These are phyloP conservation scores for Fusarium globosum DNA, from an alignment of 2,329 filamentous ascomycete genomes.

Conservation along the genomic window DNA sequence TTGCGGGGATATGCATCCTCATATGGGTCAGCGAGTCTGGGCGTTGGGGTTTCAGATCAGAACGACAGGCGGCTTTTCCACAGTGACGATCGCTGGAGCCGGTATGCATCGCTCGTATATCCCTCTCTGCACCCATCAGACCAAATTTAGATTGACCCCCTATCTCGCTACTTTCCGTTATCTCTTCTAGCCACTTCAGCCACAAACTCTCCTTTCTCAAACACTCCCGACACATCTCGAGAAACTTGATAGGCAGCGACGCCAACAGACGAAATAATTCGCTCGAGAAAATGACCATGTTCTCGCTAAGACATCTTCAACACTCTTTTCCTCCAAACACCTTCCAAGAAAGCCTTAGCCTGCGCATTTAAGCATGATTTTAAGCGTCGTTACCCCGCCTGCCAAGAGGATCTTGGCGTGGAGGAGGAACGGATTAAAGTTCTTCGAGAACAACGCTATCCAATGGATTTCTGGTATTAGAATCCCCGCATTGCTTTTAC, in stretches of 20 bases:
- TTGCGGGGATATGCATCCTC: background rate
- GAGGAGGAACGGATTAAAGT: background rate
- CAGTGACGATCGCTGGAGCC: too few relatives aligned
- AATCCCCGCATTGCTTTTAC: background rate
- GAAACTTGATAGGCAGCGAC: background rate
- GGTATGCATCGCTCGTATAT: background rate
- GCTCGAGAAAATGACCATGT: background rate
- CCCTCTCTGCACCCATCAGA: too few relatives aligned
- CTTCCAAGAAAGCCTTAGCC: constrained; percentile 3
- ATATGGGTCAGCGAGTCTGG: background rate
- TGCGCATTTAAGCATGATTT: constrained; percentile 18
- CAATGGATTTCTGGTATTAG: background rate
- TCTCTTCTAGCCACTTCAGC: background rate
- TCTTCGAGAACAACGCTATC: background rate
- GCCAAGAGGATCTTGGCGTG: constrained; percentile 7
- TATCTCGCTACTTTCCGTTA: background rate
- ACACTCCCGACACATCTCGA: background rate
- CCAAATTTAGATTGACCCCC: too few relatives aligned
- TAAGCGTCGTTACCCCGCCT: constrained; percentile 14
- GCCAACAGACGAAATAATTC: background rate
- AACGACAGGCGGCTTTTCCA: background rate
- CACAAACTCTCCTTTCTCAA: background rate
- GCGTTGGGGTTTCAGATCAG: background rate
- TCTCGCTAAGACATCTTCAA: background rate
- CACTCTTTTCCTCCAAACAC: background rate